A percentile compares a stretch with the other conserved stretches of the same genome.
Conservation (phyloP, 192 early-diverging fungal species). For the Podila epigama region DNA sequence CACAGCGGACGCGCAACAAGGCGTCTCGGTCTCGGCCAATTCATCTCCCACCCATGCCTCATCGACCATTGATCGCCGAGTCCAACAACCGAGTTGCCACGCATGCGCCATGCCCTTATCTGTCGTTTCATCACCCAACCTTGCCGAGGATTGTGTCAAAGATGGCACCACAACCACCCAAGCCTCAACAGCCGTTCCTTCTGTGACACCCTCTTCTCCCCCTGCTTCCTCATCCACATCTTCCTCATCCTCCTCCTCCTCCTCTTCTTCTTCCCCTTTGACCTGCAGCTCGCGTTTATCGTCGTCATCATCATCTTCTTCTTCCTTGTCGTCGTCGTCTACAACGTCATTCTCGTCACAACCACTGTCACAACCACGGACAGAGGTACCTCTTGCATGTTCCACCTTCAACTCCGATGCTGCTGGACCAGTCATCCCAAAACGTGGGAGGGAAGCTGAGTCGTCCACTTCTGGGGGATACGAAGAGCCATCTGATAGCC, state of each 20-base stretch:
- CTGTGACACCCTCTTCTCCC: not conserved
- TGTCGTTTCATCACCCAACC: not conserved
- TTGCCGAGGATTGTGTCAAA: not conserved
- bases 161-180: not conserved
- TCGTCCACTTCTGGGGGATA: not conserved
- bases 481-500: not conserved
- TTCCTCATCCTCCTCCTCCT: not conserved
- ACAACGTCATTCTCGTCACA: not conserved
- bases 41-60: not conserved
- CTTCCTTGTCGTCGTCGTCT: not conserved
- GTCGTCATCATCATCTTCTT: conserved; percentile 3
- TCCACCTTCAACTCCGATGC: conserved; percentile 20
- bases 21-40: not conserved
- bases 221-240: not conserved
- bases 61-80: not conserved
- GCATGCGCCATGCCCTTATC: not conserved
- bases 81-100: not conserved
- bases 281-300: not conserved
- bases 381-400: not conserved
- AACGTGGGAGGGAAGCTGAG: conserved; percentile 36
- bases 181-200: not conserved
- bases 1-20: not conserved
- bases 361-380: not conserved
- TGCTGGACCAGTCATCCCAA: conserved; percentile 23
- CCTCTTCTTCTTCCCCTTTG: not conserved